These are phyloP conservation scores for Ambrosiella cleistominuta DNA, from an alignment of 2,329 filamentous ascomycete species.

Conservation along the genomic window DNA sequence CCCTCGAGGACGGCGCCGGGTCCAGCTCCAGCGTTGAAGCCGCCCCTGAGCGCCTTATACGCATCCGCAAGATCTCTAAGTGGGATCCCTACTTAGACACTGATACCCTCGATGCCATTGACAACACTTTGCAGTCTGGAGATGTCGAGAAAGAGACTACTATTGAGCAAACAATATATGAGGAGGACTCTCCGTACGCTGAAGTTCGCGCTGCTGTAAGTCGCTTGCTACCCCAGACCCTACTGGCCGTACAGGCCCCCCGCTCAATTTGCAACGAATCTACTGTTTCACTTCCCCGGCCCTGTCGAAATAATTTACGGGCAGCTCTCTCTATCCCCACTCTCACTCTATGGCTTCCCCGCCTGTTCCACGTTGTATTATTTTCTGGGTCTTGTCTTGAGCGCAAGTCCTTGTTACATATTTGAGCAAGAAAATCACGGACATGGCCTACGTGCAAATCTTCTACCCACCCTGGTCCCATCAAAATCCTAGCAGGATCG, in stretches of 20 bases:
- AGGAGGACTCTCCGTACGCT: constrained; percentile 39
- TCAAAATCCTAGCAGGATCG: too few species aligned
- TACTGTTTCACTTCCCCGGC: neutral
- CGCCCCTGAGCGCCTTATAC: constrained; percentile 5
- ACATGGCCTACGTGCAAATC: too few species aligned
- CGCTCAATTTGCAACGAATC: neutral
- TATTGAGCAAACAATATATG: constrained; percentile 28
- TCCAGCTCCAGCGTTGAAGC: constrained; percentile 5
- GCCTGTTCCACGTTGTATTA: too few species aligned
- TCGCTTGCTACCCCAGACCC: constrained; percentile 27
- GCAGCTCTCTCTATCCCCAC: too few species aligned
- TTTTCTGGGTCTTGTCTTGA: too few species aligned
- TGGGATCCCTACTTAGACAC: constrained; percentile 40
- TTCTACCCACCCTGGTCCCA: too few species aligned
- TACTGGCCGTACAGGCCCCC: neutral
- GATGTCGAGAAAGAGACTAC: constrained; percentile 28
- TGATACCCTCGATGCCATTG: constrained; percentile 33
- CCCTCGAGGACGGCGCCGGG: neutral
- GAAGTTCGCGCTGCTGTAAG: constrained; percentile 25
- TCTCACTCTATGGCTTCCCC: too few species aligned
- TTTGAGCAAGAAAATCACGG: too few species aligned
- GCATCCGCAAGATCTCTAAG: constrained; percentile 21
- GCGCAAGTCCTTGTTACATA: too few species aligned
- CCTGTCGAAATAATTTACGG: too few species aligned
- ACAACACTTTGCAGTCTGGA: constrained; percentile 27